Conservation (phyloP, 768 basidiomycete genomes). For the Agrocybe pediades region DNA sequence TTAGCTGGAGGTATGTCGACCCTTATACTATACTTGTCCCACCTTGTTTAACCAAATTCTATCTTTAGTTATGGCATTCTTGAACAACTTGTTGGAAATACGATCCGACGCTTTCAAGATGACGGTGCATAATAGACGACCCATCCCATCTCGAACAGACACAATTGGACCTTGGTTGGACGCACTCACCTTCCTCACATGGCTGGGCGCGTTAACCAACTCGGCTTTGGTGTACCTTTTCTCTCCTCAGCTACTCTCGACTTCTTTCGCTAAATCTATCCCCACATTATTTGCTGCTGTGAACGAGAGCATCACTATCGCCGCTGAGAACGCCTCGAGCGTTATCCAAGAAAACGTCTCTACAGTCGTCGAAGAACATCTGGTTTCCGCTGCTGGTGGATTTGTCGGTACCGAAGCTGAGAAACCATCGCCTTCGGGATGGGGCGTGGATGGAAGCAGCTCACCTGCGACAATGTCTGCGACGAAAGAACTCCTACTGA, state of each 20-base stretch:
- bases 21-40: neutral
- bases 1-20: constrained; percentile 67
- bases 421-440: neutral
- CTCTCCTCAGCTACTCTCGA: constrained; percentile 18
- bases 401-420: too few species aligned
- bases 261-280: neutral
- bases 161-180: constrained; percentile 96
- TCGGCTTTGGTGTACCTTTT: constrained; percentile 67
- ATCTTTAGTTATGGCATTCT: constrained; percentile 66
- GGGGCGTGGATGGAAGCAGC: constrained; percentile 24
- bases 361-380: constrained; percentile 15
- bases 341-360: constrained; percentile 4
- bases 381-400: constrained; percentile 15
- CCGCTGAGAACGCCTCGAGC: constrained; percentile 2
- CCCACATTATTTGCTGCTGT: neutral
- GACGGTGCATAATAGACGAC: constrained; percentile 78
- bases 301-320: neutral
- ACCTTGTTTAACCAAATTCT: constrained; percentile 3
- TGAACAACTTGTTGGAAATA: constrained; percentile 93
- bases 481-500: constrained; percentile 54
- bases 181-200: constrained; percentile 82
- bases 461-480: constrained; percentile 30
- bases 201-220: constrained; percentile 88
- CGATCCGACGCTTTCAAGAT: constrained; percentile 97
- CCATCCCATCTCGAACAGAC: constrained; percentile 85